A percentile compares a stretch with the other conserved stretches of the same genome.
Conservation (phyloP, 495 filamentous ascomycete genomes). For the Diplogelasinospora grovesii region DNA sequence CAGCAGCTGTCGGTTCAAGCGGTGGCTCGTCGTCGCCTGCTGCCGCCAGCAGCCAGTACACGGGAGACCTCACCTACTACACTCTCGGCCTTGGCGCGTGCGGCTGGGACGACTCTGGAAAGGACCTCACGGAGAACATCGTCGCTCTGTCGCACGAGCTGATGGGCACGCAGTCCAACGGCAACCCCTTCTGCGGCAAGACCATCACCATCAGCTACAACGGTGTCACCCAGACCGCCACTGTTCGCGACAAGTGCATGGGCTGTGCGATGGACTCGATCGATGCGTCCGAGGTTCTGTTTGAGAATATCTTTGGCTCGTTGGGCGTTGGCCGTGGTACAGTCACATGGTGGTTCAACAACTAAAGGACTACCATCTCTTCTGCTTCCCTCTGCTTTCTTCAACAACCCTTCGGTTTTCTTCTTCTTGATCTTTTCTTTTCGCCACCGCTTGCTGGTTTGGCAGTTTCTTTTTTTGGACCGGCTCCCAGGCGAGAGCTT, state of each 20-base stretch:
- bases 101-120: conserved; percentile 35
- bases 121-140: conserved; percentile 34
- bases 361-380: conserved; percentile 11
- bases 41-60: conserved; percentile 14
- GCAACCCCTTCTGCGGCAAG: conserved; percentile 60
- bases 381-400: background rate
- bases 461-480: no score
- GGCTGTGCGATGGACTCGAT: conserved; percentile 48
- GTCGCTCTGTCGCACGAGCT: conserved; percentile 36
- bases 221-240: conserved; percentile 50
- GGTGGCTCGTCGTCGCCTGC: conserved; percentile 15
- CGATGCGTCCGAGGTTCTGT: conserved; percentile 43
- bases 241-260: conserved; percentile 68
- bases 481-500: conserved; percentile 3
- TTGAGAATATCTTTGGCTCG: conserved; percentile 34
- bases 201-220: conserved; percentile 51
- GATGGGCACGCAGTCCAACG: conserved; percentile 41
- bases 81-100: conserved; percentile 38
- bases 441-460: background rate
- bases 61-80: conserved; percentile 44
- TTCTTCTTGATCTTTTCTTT: background rate
- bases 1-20: conserved; percentile 2
- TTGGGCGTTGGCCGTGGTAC: conserved; percentile 28
- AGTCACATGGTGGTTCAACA: conserved; percentile 37
- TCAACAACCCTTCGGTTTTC: background rate